A percentile compares a stretch with the other conserved stretches of the same genome.
These are phyloP conservation scores for Podospora appendiculata DNA, from an alignment of 495 filamentous ascomycete species.

Conservation along the genomic window DNA sequence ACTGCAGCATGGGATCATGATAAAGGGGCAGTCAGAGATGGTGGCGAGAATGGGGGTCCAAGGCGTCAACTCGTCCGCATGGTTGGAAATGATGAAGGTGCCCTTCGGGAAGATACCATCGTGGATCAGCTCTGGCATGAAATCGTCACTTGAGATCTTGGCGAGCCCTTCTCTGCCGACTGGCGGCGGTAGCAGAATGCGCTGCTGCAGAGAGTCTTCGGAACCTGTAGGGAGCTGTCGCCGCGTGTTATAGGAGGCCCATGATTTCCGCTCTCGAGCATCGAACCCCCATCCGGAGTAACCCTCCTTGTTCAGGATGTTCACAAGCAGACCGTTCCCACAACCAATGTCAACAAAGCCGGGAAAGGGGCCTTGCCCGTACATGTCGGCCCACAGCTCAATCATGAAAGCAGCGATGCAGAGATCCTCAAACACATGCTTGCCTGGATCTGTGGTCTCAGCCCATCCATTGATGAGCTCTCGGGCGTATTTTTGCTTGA, in stretches of 20 bases:
- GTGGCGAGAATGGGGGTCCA: slow-evolving; percentile 91
- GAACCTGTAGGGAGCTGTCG: slow-evolving; percentile 26
- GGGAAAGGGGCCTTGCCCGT: slow-evolving; percentile 55
- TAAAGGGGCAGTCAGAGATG: slow-evolving; percentile 66
- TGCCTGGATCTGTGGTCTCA: slow-evolving; percentile 77
- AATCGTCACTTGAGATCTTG: slow-evolving; percentile 10
- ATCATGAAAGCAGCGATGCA: slow-evolving; percentile 89
- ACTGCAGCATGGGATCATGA: slow-evolving; percentile 92
- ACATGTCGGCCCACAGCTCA: slow-evolving; percentile 87
- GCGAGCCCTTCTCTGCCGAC: slow-evolving; percentile 18
- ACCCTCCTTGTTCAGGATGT: slow-evolving; percentile 75
- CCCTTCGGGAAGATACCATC: slow-evolving; percentile 63
- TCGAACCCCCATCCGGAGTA: slow-evolving; percentile 88
- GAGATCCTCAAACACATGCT: slow-evolving; percentile 93
- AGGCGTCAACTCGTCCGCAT: slow-evolving; percentile 88
- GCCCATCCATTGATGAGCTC: slow-evolving; percentile 63
- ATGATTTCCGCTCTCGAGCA: slow-evolving; percentile 73
- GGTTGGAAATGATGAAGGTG: slow-evolving; percentile 94
- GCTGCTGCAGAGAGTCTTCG: slow-evolving; percentile 50
- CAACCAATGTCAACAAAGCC: slow-evolving; percentile 96
- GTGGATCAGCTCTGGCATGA: slow-evolving; percentile 41
- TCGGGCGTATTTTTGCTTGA: slow-evolving; percentile 70
- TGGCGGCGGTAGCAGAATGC: slow-evolving; percentile 62
- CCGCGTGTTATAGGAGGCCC: slow-evolving; percentile 55
- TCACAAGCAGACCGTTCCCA: slow-evolving; percentile 88